A percentile compares a stretch with the other conserved stretches of the same genome.
Evolutionary conservation across 2,329 filamentous ascomycete species (phyloP).

Genomic region (Pseudogymnoascus destructans): DNA sequence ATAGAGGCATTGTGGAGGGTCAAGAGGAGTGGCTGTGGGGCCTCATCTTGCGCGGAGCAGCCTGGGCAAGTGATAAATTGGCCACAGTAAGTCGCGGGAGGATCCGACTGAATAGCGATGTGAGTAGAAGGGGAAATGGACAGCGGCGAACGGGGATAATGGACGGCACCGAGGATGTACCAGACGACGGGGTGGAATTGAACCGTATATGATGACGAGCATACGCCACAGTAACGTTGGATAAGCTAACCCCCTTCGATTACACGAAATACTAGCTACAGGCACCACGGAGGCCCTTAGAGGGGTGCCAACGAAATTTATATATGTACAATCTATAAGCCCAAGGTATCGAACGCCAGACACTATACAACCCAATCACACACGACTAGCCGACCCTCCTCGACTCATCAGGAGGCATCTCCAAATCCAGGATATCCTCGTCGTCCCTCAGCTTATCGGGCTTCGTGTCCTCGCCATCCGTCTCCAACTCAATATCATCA

Average conservation of each 20-base stretch:
- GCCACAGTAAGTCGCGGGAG: conserved; percentile 41
- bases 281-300: not conserved
- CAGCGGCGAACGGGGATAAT: conserved; percentile 28
- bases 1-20: conserved; percentile 36
- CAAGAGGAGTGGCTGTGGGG: conserved; percentile 59
- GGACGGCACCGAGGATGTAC: conserved; percentile 38
- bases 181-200: conserved; percentile 34
- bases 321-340: not conserved
- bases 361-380: not conserved
- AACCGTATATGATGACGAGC: conserved; percentile 22
- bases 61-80: conserved; percentile 47
- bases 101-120: conserved; percentile 34
- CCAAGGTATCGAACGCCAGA: conserved; percentile 9
- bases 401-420: not conserved
- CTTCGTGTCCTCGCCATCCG: not conserved
- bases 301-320: not conserved
- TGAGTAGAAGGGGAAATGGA: conserved; percentile 22
- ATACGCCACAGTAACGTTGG: not conserved
- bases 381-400: not conserved
- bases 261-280: conserved; percentile 4
- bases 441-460: not conserved
- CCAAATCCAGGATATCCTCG: conserved; percentile 11
- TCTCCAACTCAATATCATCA: conserved; percentile 10
- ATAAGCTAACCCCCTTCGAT: not conserved
- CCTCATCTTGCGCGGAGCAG: conserved; percentile 37